These are phyloP conservation scores for Basidiobolus meristosporus DNA, from an alignment of 371 early-diverging fungal genomes.

Conservation along the genomic window DNA sequence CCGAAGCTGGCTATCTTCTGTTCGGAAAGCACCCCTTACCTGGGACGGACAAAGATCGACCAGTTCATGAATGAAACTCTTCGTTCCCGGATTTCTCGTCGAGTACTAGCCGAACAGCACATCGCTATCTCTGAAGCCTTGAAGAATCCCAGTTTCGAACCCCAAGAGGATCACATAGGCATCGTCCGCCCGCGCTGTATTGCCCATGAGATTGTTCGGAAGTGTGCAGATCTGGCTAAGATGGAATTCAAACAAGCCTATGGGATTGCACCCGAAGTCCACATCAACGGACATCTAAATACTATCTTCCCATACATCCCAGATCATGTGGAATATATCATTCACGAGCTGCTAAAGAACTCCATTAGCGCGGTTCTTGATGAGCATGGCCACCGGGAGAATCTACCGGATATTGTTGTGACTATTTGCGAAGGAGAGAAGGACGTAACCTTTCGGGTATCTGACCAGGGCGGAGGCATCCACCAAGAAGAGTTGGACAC, in stretches of 20 bases:
- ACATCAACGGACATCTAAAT: constrained; percentile 36
- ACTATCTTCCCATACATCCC: constrained; percentile 59
- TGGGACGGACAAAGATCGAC: constrained; percentile 37
- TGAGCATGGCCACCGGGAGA: not conserved
- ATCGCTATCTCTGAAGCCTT: constrained; percentile 28
- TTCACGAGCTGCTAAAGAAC: constrained; percentile 86
- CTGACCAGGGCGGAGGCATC: constrained; percentile 86
- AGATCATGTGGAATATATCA: constrained; percentile 83
- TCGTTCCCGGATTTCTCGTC: constrained; percentile 72
- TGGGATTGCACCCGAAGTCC: constrained; percentile 14
- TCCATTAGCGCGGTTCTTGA: constrained; percentile 41
- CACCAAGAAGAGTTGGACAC: constrained; percentile 6
- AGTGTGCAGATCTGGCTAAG: constrained; percentile 14
- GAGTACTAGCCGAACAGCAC: constrained; percentile 88
- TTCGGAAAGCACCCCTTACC: constrained; percentile 47
- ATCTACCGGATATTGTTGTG: constrained; percentile 44
- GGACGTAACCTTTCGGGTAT: constrained; percentile 74
- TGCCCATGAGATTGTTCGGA: constrained; percentile 19
- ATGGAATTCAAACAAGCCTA: not conserved
- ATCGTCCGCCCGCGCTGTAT: constrained; percentile 20
- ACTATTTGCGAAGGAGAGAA: constrained; percentile 57
- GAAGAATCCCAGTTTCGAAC: no score
- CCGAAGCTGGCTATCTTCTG: constrained; percentile 74
- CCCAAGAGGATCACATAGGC: constrained; percentile 6
- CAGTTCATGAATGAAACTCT: constrained; percentile 79